Base-by-base conservation (phyloP, 2,329 filamentous ascomycete species). In the Ophiostoma novo-ulmi region DNA sequence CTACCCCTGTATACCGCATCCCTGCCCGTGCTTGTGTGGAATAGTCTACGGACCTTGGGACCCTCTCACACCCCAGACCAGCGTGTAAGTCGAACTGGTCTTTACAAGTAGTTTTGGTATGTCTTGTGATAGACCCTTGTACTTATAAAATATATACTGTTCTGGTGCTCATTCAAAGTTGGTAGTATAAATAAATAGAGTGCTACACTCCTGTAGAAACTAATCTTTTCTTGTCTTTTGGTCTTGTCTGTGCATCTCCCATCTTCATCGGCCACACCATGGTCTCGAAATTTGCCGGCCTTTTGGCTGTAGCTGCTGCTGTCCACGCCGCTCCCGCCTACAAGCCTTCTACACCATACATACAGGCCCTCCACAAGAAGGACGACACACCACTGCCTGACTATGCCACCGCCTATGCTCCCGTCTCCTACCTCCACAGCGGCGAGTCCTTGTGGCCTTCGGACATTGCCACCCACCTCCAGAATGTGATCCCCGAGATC, bases 401-500 rank as follows among this genome's bases (percentile, higher is more conserved):
- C 67, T 75, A 74, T 35, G 74, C 74, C 35, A 58, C 73, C 39
- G 65, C 69, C 22, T 75, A 73, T 48, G 73, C 74, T 0, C 74
- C 74, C 36, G 70, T 73, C 72, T 72, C 71, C 20, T 73, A 75
- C 64, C 70, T 75, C 2, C 58, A 73, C 70, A 75, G 74, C 69
- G 64, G 39, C 68, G 74, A 75, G 69, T 13, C 26, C 11, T 73
- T 72, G 66, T 75, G 72, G 63, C 74, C 74, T 8, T 74, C 74
- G 11, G 73, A 75, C 68, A 68, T 75, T 36, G 67, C 73, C 1
- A 70, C 71, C 7, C 74, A 75, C 65, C 74, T 75, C 17, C 65
- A 72, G 55, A 67, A 75, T 67, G 69, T 70, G 10, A 70, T 75
- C 26, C 74, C 74, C 68, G 72, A 75, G 71, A 26, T 71, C 17